These are phyloP conservation scores for Gymnopilus junonius DNA, from an alignment of 768 basidiomycete species.

Conservation along the genomic window DNA sequence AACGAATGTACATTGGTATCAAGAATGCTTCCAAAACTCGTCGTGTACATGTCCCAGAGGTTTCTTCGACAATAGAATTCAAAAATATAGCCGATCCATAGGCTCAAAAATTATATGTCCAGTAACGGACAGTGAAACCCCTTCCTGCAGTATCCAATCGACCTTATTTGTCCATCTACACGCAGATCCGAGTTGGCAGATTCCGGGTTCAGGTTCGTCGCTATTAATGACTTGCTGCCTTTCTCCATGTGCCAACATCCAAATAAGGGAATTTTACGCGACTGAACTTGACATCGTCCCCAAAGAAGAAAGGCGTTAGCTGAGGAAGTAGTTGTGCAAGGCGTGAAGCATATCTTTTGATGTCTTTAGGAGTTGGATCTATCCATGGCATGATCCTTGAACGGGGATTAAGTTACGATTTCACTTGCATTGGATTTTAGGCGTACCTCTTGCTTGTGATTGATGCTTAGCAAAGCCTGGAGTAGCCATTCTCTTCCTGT, in stretches of 20 bases:
- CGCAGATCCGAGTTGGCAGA: background rate
- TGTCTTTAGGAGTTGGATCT: slow-evolving; percentile 42
- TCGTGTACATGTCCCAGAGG: background rate
- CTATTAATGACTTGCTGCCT: background rate
- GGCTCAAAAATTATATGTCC: slow-evolving; percentile 4
- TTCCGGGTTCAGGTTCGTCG: slow-evolving; percentile 6
- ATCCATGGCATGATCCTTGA: slow-evolving; percentile 42
- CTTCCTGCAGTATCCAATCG: slow-evolving; percentile 7
- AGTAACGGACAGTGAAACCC: background rate
- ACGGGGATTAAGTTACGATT: background rate
- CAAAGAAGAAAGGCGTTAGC: slow-evolving; percentile 6
- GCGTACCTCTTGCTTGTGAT: slow-evolving; percentile 51
- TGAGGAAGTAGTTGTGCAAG: slow-evolving; percentile 34
- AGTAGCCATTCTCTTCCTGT: slow-evolving; percentile 59
- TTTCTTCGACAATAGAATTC: background rate
- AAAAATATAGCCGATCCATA: slow-evolving; percentile 10
- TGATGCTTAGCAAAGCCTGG: slow-evolving; percentile 51
- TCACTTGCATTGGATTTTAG: background rate
- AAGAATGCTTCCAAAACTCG: slow-evolving; percentile 1
- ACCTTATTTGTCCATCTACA: background rate
- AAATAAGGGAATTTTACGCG: background rate
- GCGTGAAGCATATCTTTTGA: slow-evolving; percentile 38
- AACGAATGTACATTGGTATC: background rate
- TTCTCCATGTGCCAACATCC: slow-evolving; percentile 8
- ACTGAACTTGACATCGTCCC: background rate